phyloP scores from a whole-genome alignment of 2,329 filamentous ascomycete genomes.

The Trichoderma lentiforme region DNA sequence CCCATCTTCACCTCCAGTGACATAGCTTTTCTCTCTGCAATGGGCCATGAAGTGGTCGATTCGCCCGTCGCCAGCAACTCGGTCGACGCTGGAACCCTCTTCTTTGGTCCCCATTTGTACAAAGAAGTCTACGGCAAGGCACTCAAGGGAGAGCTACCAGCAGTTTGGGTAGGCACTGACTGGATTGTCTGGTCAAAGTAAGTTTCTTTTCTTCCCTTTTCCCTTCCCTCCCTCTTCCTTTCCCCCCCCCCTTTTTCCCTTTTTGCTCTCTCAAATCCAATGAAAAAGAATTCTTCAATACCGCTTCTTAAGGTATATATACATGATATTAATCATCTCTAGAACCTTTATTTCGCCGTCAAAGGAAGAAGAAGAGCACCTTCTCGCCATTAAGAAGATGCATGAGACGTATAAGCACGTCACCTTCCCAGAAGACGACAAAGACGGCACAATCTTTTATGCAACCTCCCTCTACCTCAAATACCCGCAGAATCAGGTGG shows the following conservation, averaged over 20 bases:
- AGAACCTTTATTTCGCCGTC: neutral
- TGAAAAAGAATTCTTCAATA: neutral
- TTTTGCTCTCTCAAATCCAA: neutral
- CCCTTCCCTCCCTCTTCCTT: too few relatives aligned
- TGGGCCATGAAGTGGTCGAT: constrained; percentile 44
- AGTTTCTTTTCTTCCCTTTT: constrained; percentile 22
- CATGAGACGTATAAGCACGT: constrained; percentile 18
- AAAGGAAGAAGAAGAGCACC: neutral
- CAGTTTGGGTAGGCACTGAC: constrained; percentile 56
- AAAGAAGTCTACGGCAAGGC: constrained; percentile 50
- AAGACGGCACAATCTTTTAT: constrained; percentile 18
- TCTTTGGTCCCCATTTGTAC: constrained; percentile 63
- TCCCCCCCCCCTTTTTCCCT: too few relatives aligned
- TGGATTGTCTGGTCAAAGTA: constrained; percentile 51
- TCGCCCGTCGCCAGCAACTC: constrained; percentile 51
- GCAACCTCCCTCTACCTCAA: constrained; percentile 23
- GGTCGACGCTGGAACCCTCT: constrained; percentile 47
- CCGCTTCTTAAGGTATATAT: neutral
- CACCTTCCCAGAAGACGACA: constrained; percentile 21
- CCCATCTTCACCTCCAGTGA: constrained; percentile 50
- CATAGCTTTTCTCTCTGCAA: constrained; percentile 44
- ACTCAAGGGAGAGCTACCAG: constrained; percentile 45
- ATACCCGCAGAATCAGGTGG: neutral
- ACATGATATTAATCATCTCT: neutral
- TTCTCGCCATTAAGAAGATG: constrained; percentile 17